Percentiles rank a stretch among this genome's conserved stretches.
Evolutionary conservation across 2,329 filamentous ascomycete genomes (phyloP).

Genomic region (Sclerotinia spermophila): DNA sequence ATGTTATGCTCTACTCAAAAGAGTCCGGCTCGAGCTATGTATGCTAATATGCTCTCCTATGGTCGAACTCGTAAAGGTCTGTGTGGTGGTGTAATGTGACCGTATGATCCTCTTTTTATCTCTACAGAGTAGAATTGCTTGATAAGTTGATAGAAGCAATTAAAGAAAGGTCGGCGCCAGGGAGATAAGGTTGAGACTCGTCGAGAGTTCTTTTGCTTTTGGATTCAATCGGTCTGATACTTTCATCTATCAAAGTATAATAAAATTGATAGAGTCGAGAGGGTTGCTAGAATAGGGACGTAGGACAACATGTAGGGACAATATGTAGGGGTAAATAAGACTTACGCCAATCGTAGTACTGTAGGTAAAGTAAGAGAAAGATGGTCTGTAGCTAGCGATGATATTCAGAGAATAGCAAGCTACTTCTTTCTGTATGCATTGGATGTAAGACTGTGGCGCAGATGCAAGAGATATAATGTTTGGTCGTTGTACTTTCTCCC

Average conservation of each 20-base stretch:
- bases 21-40: not conserved
- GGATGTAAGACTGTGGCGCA: not conserved
- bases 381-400: not conserved
- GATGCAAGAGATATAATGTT: not conserved
- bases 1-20: not conserved
- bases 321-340: not conserved
- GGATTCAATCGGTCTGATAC: not conserved
- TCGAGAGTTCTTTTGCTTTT: not conserved
- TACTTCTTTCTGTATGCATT: not conserved
- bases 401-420: constrained; percentile 9
- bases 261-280: not conserved
- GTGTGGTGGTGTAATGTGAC: not conserved
- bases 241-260: not conserved
- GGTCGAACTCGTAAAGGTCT: not conserved
- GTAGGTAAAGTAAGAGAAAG: not conserved
- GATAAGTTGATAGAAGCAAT: not conserved
- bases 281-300: not conserved
- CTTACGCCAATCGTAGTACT: not conserved
- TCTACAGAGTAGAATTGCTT: not conserved
- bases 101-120: not conserved
- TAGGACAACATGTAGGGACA: not conserved
- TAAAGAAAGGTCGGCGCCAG: not conserved
- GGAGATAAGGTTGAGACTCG: not conserved
- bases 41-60: not conserved
- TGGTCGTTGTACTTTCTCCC: not conserved